A percentile compares a stretch with the other conserved stretches of the same genome.
Conservation (phyloP, 2,329 filamentous ascomycete genomes). For the Colletotrichum sp. region DNA sequence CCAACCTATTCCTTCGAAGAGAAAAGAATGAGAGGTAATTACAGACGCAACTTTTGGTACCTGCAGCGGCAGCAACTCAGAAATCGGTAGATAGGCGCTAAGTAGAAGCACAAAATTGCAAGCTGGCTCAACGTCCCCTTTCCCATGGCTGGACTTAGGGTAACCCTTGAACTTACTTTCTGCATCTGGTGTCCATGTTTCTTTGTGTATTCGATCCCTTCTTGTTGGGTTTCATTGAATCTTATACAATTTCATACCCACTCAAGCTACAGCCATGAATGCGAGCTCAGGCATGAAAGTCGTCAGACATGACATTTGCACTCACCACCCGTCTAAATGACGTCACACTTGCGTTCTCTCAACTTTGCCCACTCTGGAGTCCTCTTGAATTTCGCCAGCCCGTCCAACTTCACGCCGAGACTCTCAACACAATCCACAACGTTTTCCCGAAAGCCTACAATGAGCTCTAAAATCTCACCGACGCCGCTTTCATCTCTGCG, state of each 20-base stretch:
- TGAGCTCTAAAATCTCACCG: background rate
- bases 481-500: slow-evolving; percentile 52
- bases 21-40: background rate
- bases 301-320: background rate
- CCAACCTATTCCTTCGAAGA: background rate
- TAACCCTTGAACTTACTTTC: background rate
- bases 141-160: background rate
- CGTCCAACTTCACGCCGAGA: background rate
- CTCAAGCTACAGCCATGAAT: background rate
- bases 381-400: background rate
- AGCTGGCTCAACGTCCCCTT: background rate
- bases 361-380: background rate
- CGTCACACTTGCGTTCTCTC: background rate
- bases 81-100: background rate
- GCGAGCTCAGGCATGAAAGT: background rate
- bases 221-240: background rate
- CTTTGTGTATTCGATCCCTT: too few relatives aligned
- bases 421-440: background rate
- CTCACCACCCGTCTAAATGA: background rate
- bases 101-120: background rate
- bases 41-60: background rate
- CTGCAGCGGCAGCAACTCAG: background rate
- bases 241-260: too few relatives aligned
- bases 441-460: background rate
- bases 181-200: background rate